These are phyloP conservation scores for Hibiscus trionum DNA, from an alignment of 345 rosid genomes.

Conservation along the genomic window DNA sequence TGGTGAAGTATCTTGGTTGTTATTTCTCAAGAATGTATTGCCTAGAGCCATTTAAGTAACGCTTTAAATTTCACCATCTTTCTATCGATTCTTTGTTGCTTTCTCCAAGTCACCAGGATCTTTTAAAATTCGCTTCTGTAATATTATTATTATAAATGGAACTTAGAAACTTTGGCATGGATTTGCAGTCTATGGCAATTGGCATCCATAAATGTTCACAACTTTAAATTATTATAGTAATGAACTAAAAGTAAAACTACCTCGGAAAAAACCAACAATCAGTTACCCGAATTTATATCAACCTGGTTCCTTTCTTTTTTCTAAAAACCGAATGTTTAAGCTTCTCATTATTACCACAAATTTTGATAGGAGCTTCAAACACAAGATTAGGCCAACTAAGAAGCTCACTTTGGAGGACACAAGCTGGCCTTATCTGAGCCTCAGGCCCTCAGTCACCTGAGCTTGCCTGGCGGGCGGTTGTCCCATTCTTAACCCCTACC, in stretches of 20 bases:
- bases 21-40: not conserved
- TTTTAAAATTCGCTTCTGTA: not conserved
- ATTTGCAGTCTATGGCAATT: no score
- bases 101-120: not conserved
- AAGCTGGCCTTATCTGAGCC: constrained; percentile 29
- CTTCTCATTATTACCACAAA: constrained; percentile 26
- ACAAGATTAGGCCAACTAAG: constrained; percentile 38
- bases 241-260: not conserved
- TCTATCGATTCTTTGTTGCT: not conserved
- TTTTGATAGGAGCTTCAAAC: constrained; percentile 38
- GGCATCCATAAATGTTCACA: not conserved
- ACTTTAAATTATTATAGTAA: not conserved
- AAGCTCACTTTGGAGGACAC: constrained; percentile 30
- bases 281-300: not conserved
- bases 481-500: constrained; percentile 21
- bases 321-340: not conserved
- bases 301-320: not conserved
- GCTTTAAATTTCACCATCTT: not conserved
- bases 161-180: not conserved
- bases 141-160: not conserved
- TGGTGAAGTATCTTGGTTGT: not conserved
- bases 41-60: not conserved
- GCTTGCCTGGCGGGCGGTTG: constrained; percentile 26
- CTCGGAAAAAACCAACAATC: not conserved
- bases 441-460: constrained; percentile 24